These are phyloP conservation scores for Tylopilus subfusipes DNA, from an alignment of 768 basidiomycete genomes.

Conservation along the genomic window DNA sequence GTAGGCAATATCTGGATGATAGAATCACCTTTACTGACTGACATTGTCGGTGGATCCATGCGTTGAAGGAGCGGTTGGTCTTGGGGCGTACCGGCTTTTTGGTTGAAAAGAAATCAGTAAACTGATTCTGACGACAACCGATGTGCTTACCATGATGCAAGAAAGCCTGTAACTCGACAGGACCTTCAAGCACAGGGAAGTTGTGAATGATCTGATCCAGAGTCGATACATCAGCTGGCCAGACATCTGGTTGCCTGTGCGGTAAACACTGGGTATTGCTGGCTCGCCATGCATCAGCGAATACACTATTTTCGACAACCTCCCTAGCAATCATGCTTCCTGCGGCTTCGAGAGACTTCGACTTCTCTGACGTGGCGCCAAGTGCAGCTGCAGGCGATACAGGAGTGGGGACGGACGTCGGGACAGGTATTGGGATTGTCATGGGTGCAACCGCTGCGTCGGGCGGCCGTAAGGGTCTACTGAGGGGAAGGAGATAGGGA, in stretches of 20 bases:
- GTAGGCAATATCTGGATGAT: slow-evolving; percentile 68
- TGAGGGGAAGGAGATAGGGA: slow-evolving; percentile 54
- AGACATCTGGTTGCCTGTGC: slow-evolving; percentile 37
- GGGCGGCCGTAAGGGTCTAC: slow-evolving; percentile 57
- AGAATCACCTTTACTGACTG: slow-evolving; percentile 63
- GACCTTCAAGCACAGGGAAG: slow-evolving; percentile 37
- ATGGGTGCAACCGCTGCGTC: slow-evolving; percentile 49
- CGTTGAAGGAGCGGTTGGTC: slow-evolving; percentile 22
- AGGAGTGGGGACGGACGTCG: slow-evolving; percentile 71
- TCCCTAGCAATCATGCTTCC: slow-evolving; percentile 63
- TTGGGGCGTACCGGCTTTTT: slow-evolving; percentile 1
- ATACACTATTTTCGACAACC: slow-evolving; percentile 67
- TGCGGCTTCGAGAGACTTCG: slow-evolving; percentile 63
- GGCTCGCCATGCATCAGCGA: slow-evolving; percentile 65
- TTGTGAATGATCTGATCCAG: slow-evolving; percentile 37
- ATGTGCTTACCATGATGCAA: slow-evolving; percentile 37
- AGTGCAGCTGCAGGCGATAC: slow-evolving; percentile 76
- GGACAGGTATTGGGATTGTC: slow-evolving; percentile 38
- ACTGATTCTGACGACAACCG: background rate
- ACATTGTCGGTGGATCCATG: slow-evolving; percentile 55
- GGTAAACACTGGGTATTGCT: slow-evolving; percentile 25
- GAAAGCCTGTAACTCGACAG: slow-evolving; percentile 42
- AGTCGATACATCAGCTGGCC: slow-evolving; percentile 55
- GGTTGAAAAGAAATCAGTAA: background rate
- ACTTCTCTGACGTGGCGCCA: slow-evolving; percentile 61